Evolutionary conservation across 495 filamentous ascomycete genomes (phyloP), one percentile per base, ranked within the genome.

Genomic region (Neurospora intermedia): DNA sequence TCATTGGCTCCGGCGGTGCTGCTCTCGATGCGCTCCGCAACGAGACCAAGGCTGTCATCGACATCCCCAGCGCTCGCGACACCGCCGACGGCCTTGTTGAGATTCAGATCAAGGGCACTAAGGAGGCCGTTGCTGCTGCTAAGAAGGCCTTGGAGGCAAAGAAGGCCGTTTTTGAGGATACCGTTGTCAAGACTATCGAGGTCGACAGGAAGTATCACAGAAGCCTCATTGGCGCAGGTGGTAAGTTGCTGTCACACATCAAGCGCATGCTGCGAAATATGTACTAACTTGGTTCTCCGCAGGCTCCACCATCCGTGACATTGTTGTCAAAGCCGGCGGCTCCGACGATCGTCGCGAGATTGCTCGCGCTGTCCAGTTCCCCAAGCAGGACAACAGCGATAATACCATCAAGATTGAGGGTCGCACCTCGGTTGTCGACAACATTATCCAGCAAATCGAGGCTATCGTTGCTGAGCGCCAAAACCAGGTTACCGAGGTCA

Each of bases 171-270:
- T 97, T 97, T 75, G 94, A 98, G 78, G 88, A 95, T 72, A 97
- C 89, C 16, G 87, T 97, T 71, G 89, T 90, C 18, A 90, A 90
- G 83, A 93, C 89, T 27, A 87, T 99, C 42, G 90, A 94, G 23
- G 90, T 99, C 6, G 94, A 97, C 73, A 80, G 92, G 84, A 95
- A 94, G 82, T 90, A 94, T 79, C 96, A 99, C 84, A 91, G 91
- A 79, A 89, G 90, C 39, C 83, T 99, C 48, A 99, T 99, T 82
- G 96, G 96, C 70, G 83, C 88, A 75, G 91, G 91, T 78, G 96
- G 94, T 97, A 88, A 83, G 91, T 81, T 72, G 9, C 31, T 4
- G 38, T 69, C 23, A 39, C 8, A 16, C 27, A 23, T 15, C 43
- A 10, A 70, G n/a, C 20, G 43, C 16, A 31, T 41, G 42, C 72